Evolutionary conservation across 768 basidiomycete genomes (phyloP).

Genomic region (Suillus occidentalis): DNA sequence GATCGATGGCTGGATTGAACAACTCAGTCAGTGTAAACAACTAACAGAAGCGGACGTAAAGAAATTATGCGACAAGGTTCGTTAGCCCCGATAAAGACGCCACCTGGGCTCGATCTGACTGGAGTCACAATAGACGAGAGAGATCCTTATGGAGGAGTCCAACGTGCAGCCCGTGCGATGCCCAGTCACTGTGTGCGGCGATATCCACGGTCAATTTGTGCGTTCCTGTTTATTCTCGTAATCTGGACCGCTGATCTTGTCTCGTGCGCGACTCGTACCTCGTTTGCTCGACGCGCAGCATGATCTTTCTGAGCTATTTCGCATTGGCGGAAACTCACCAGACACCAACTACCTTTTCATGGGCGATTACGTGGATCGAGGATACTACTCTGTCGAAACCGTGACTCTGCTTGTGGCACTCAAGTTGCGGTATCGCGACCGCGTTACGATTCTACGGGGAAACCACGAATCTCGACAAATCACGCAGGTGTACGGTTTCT

Average conservation of each 20-base stretch:
- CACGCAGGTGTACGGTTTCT: constrained; percentile 99
- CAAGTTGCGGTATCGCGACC: constrained; percentile 96
- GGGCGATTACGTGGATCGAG: constrained; percentile 99
- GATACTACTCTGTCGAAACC: constrained; percentile 99
- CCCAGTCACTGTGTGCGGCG: constrained; percentile 98
- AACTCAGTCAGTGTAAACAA: constrained; percentile 96
- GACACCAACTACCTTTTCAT: constrained; percentile 99
- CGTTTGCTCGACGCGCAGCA: constrained; percentile 60
- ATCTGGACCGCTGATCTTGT: constrained; percentile 27
- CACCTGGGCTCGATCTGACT: constrained; percentile 18
- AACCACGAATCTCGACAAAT: constrained; percentile 99
- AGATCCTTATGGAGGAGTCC: constrained; percentile 98
- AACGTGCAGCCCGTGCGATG: constrained; percentile 98
- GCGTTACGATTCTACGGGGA: constrained; percentile 95
- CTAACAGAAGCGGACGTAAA: constrained; percentile 94
- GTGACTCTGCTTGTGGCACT: constrained; percentile 96
- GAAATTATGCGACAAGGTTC: constrained; percentile 97
- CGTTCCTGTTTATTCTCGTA: constrained; percentile 41
- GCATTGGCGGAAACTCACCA: constrained; percentile 97
- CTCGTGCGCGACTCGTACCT: constrained; percentile 10
- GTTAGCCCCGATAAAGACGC: constrained; percentile 25
- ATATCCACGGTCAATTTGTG: constrained; percentile 99
- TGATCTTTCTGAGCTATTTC: constrained; percentile 97
- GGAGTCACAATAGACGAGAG: constrained; percentile 70
- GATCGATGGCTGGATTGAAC: constrained; percentile 96